Evolutionary conservation across 352 stramenopile species (phyloP).

Genomic region (Phytophthora ramorum): DNA sequence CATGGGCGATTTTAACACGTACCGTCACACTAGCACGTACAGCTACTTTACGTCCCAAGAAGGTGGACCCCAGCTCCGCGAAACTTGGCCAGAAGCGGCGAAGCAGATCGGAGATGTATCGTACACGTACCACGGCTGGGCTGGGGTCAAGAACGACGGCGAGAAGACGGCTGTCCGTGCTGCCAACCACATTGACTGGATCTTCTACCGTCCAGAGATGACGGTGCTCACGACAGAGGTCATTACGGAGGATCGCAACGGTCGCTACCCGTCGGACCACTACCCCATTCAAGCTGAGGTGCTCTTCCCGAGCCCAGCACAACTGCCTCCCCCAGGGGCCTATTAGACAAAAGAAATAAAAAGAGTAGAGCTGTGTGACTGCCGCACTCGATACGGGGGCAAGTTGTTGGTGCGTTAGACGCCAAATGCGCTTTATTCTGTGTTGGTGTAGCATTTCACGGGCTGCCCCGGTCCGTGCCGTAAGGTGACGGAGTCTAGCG

Average conservation of each 20-base stretch:
- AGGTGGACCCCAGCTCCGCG: slow-evolving; percentile 63
- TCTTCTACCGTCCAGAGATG: slow-evolving; percentile 86
- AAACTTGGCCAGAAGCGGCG: slow-evolving; percentile 76
- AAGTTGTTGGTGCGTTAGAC: slow-evolving; percentile 33
- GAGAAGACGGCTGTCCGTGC: slow-evolving; percentile 69
- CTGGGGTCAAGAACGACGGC: slow-evolving; percentile 83
- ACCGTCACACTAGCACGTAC: slow-evolving; percentile 83
- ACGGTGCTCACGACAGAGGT: slow-evolving; percentile 79
- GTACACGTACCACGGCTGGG: slow-evolving; percentile 90
- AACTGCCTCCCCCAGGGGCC: slow-evolving; percentile 52
- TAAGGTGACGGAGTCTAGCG: slow-evolving; percentile 85
- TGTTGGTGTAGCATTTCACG: slow-evolving; percentile 40
- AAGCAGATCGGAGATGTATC: slow-evolving; percentile 79
- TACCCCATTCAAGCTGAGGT: slow-evolving; percentile 88
- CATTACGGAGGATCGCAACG: slow-evolving; percentile 83
- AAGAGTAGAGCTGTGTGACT: slow-evolving; percentile 18
- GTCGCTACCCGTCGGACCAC: slow-evolving; percentile 86
- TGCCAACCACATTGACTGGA: slow-evolving; percentile 91
- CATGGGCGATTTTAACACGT: slow-evolving; percentile 89
- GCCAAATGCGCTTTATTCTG: slow-evolving; percentile 19
- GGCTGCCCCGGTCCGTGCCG: slow-evolving; percentile 57
- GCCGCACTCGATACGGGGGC: neutral
- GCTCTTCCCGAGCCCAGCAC: slow-evolving; percentile 68
- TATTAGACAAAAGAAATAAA: slow-evolving; percentile 34
- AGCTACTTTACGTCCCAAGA: slow-evolving; percentile 77